Percentiles rank a stretch among this genome's conserved stretches.
phyloP scores from a whole-genome alignment of 2,329 filamentous ascomycete species.

The Cordyceps tenuipes region DNA sequence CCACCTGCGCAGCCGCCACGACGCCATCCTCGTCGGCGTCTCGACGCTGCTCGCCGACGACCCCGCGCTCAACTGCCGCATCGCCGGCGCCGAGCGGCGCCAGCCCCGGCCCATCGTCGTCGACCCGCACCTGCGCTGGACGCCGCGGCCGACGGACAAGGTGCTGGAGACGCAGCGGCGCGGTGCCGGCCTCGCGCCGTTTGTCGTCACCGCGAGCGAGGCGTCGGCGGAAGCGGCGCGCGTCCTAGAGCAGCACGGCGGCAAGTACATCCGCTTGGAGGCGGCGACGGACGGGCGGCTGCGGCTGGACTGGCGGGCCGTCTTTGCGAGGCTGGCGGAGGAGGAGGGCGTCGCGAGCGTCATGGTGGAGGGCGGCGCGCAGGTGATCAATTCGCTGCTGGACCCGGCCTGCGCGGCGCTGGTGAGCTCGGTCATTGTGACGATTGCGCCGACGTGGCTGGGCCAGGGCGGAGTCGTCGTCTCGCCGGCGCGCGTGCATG shows the following conservation, averaged over 20 bases:
- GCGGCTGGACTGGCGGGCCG: conserved; percentile 54
- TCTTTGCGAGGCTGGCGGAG: conserved; percentile 49
- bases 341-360: conserved; percentile 61
- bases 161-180: conserved; percentile 56
- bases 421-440: conserved; percentile 74
- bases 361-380: conserved; percentile 86
- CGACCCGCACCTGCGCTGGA: conserved; percentile 72
- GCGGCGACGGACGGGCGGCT: conserved; percentile 24
- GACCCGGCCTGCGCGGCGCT: conserved; percentile 49
- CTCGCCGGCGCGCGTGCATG: conserved; percentile 52
- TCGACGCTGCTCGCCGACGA: conserved; percentile 80
- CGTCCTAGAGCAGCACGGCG: conserved; percentile 41
- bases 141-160: conserved; percentile 49
- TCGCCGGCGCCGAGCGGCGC: conserved; percentile 44
- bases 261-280: conserved; percentile 39
- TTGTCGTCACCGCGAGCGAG: conserved; percentile 51
- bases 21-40: conserved; percentile 77
- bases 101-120: conserved; percentile 79
- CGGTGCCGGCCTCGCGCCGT: conserved; percentile 64
- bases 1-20: conserved; percentile 72
- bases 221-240: conserved; percentile 35
- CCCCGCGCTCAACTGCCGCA: conserved; percentile 75
- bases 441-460: conserved; percentile 85
- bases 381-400: conserved; percentile 76
- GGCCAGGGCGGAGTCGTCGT: conserved; percentile 75